Base-by-base conservation (phyloP, 2,329 filamentous ascomycete genomes). In the Cercospora canescens region DNA sequence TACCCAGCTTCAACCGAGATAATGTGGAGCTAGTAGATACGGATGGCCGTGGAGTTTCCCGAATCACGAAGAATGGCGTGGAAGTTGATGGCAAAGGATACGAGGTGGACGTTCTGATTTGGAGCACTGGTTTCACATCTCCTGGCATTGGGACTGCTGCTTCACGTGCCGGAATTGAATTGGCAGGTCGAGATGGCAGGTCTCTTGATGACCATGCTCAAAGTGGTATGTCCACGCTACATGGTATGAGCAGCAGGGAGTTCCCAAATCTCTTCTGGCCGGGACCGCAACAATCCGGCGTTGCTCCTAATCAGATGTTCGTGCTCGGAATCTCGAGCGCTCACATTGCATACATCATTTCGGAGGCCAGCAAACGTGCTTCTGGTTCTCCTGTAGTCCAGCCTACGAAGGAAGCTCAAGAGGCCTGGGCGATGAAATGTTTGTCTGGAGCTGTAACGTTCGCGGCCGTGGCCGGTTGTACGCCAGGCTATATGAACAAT, bases 1-100 rank as follows among this genome's bases (percentile, higher is more conserved):
- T 90, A 0, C 72, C 80, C 2, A 70, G 83, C 0, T 90, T 90
- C 81, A 91, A 91, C 76, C 73, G 72, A 32, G 76, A 81, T 0
- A 84, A 88, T 70, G 88, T 91, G 3, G 80, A 81, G 6, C 82
- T 91, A 0, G 79, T 90, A 16, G 86, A 90, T 72, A 89, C 87
- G 0, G 76, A 85, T 32, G 86, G 84, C 4, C 80, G 81, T 67
- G 86, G 87, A 6, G 75, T 87, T 2, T 79, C 82, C 3, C 67
- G 75, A 2, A 75, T 84, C 6, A 87, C 83, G 0, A 62, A 74
- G n/a, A 72, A 65, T 5, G 84, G 84, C 0, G 72, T 89, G 3
- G 76, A 86, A 0, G 81, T 81, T 4, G 80, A 78, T 50, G 83
- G 79, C 11, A 74, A 79, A 26, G 81, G 85, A 54, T 85, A 86